Percentiles rank a stretch among this genome's conserved stretches.
Conservation (phyloP, 2,329 filamentous ascomycete species). For the Coniochaeta ligniaria region DNA sequence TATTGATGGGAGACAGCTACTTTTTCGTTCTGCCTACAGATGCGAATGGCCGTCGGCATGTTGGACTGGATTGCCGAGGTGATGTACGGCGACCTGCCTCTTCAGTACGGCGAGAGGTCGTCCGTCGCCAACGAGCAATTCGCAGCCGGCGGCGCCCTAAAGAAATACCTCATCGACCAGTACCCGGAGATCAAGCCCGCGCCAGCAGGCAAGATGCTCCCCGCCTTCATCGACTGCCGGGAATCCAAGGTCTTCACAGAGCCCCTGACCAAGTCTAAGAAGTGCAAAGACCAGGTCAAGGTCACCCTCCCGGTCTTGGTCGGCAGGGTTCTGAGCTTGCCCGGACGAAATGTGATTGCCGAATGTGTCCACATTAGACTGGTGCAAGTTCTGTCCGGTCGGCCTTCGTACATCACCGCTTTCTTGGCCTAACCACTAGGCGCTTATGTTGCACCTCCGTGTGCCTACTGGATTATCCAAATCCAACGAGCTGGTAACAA, state of each 20-base stretch:
- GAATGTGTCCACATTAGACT: no score
- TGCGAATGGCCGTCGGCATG: slow-evolving; percentile 13
- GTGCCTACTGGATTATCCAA: no score
- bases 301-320: no score
- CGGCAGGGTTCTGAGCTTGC: no score
- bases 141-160: background rate
- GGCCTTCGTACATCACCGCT: no score
- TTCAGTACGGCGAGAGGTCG: slow-evolving; percentile 5
- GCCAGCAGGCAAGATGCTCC: background rate
- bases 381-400: no score
- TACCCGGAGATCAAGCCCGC: background rate
- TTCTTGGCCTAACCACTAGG: no score
- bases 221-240: slow-evolving; percentile 14
- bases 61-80: slow-evolving; percentile 10
- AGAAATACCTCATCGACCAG: background rate
- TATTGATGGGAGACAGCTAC: no score
- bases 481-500: no score
- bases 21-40: no score
- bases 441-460: no score
- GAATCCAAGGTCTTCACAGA: slow-evolving; percentile 1
- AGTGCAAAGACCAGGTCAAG: slow-evolving; percentile 9
- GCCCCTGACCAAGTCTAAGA: slow-evolving; percentile 4
- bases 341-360: no score
- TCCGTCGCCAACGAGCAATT: background rate
- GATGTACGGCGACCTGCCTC: slow-evolving; percentile 8